Evolutionary conservation across 2,329 filamentous ascomycete species (phyloP).

Genomic region (Paracoccidioides lutzii): DNA sequence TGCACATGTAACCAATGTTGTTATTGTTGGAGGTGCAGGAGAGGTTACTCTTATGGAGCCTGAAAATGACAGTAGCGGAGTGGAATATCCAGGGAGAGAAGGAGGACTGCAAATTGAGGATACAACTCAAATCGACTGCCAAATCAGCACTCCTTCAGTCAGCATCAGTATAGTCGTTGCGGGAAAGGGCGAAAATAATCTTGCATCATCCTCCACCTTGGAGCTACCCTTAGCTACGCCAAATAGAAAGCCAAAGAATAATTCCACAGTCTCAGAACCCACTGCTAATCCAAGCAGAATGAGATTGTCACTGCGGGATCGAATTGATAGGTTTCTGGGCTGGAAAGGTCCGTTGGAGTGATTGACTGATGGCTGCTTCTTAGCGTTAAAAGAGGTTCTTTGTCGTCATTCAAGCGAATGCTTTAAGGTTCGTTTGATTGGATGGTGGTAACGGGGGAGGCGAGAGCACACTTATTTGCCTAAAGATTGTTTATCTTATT

Average conservation of each 20-base stretch:
- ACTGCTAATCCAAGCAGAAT: neutral
- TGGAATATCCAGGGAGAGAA: neutral
- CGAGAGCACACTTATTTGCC: too few relatives aligned
- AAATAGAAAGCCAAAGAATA: neutral
- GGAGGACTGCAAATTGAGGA: neutral
- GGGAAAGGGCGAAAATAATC: neutral
- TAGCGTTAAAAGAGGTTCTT: too few relatives aligned
- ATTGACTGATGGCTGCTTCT: neutral
- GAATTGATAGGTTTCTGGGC: constrained; percentile 1
- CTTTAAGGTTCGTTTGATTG: too few relatives aligned
- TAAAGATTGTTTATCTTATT: too few relatives aligned
- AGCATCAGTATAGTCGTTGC: neutral
- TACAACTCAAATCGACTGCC: neutral
- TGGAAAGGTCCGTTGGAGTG: constrained; percentile 1
- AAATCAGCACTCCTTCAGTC: neutral
- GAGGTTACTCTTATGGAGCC: neutral
- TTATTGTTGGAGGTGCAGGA: neutral
- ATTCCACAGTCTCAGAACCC: neutral
- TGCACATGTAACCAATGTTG: neutral
- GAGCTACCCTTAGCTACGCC: neutral
- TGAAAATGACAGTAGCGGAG: neutral
- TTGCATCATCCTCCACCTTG: neutral
- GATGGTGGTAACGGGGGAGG: too few relatives aligned
- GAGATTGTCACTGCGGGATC: neutral
- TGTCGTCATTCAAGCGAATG: too few relatives aligned